Percentiles rank a stretch among this genome's conserved stretches.
phyloP scores from a whole-genome alignment of 2,329 filamentous ascomycete genomes.

The Colletotrichum endophyticum region DNA sequence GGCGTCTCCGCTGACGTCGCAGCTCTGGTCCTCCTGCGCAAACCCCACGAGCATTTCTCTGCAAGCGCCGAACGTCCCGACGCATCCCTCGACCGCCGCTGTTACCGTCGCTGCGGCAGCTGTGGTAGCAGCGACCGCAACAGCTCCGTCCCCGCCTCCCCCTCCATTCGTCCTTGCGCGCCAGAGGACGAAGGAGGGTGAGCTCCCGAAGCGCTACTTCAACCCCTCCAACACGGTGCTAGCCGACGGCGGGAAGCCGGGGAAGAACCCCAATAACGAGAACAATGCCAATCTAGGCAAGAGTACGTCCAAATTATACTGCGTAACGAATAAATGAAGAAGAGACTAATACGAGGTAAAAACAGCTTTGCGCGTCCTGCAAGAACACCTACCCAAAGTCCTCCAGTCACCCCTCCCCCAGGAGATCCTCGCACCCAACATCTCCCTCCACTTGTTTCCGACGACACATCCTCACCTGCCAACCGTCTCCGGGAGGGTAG shows the following conservation, averaged over 20 bases:
- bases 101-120: not conserved
- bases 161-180: not conserved
- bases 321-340: not conserved
- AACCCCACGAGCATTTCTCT: not conserved
- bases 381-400: constrained; percentile 70
- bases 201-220: constrained; percentile 18
- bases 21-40: constrained; percentile 1
- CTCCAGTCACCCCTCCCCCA: constrained; percentile 72
- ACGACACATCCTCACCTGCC: constrained; percentile 88
- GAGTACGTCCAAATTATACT: constrained; percentile 49
- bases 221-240: constrained; percentile 8
- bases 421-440: constrained; percentile 77
- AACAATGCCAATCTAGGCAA: constrained; percentile 69
- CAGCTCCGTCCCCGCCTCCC: not conserved
- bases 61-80: not conserved
- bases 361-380: constrained; percentile 67
- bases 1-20: constrained; percentile 3
- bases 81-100: not conserved
- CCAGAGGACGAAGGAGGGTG: not conserved
- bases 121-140: not conserved
- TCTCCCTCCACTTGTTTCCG: constrained; percentile 73
- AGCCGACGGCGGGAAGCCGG: not conserved
- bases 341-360: not conserved
- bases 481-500: constrained; percentile 86
- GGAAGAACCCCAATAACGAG: constrained; percentile 49